A percentile compares a stretch with the other conserved stretches of the same genome.
phyloP scores from a whole-genome alignment of 129 eudicot species.

The Kitagawia praeruptora region DNA sequence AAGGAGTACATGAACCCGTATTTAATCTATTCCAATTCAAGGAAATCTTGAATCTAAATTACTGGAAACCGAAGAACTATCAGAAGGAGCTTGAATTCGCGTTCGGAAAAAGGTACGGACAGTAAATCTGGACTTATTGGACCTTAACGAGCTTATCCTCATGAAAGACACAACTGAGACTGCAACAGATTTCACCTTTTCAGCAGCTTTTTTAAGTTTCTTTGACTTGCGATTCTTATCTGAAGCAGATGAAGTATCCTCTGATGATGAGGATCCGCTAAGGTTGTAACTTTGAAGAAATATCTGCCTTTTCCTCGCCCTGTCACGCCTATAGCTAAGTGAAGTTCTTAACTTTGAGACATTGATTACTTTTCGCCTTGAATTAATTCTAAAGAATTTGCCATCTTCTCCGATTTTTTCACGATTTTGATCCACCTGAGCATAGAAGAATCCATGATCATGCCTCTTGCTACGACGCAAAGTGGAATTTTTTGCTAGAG shows the following conservation, averaged over 20 bases:
- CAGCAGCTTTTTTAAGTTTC: constrained; percentile 38
- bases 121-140: constrained; percentile 40
- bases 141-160: constrained; percentile 32
- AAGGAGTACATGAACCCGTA: neutral
- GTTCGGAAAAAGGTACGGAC: constrained; percentile 31
- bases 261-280: constrained; percentile 10
- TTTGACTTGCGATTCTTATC: constrained; percentile 11
- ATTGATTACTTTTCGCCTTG: constrained; percentile 9
- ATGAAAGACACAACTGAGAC: constrained; percentile 41
- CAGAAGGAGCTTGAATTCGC: constrained; percentile 22
- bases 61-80: constrained; percentile 8
- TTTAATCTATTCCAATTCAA: neutral
- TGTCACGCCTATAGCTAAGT: constrained; percentile 16
- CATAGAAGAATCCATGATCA: constrained; percentile 10
- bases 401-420: neutral
- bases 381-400: neutral
- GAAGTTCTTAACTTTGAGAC: neutral
- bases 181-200: constrained; percentile 39
- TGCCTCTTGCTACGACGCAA: constrained; percentile 7
- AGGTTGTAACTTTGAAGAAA: constrained; percentile 32
- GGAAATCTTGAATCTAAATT: neutral
- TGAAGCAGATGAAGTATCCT: constrained; percentile 15
- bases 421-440: constrained; percentile 4
- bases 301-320: constrained; percentile 15
- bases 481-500: constrained; percentile 11